These are phyloP conservation scores for Radiomyces spectabilis DNA, from an alignment of 192 early-diverging fungal species.

Conservation along the genomic window DNA sequence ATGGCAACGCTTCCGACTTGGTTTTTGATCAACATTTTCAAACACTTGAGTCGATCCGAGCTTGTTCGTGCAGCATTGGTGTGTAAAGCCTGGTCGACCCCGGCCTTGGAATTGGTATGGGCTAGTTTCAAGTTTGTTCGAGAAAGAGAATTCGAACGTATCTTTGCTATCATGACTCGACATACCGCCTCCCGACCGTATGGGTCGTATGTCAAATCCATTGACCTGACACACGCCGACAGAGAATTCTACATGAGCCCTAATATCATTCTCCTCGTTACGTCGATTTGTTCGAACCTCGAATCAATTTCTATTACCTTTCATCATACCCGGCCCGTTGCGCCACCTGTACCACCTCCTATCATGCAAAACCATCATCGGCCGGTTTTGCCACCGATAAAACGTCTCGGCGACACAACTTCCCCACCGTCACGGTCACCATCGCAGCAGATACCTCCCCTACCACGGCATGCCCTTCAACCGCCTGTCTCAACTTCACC, in stretches of 20 bases:
- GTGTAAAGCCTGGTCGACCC: slow-evolving; percentile 14
- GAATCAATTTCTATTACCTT: slow-evolving; percentile 18
- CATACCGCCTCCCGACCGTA: slow-evolving; percentile 9
- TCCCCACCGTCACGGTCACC: not conserved
- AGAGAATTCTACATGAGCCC: slow-evolving; percentile 16
- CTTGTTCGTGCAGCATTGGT: not conserved
- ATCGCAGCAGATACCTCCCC: not conserved
- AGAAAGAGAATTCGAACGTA: slow-evolving; percentile 21
- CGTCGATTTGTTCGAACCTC: slow-evolving; percentile 14
- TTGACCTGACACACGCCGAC: slow-evolving; percentile 21
- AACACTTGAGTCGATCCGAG: slow-evolving; percentile 1
- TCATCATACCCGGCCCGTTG: slow-evolving; percentile 5
- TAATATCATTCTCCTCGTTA: slow-evolving; percentile 15
- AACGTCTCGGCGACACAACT: not conserved
- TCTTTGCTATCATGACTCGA: slow-evolving; percentile 16
- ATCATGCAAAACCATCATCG: not conserved
- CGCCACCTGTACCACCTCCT: not conserved
- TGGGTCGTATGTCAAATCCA: slow-evolving; percentile 7
- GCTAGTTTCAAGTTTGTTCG: slow-evolving; percentile 16
- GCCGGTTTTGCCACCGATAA: not conserved
- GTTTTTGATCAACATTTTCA: slow-evolving; percentile 1
- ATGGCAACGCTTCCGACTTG: too few species aligned
- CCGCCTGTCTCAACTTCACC: not conserved
- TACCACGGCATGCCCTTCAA: not conserved
- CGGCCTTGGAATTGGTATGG: slow-evolving; percentile 14